Evolutionary conservation across 495 filamentous ascomycete species (phyloP).

Genomic region (Penicillium odoratum): DNA sequence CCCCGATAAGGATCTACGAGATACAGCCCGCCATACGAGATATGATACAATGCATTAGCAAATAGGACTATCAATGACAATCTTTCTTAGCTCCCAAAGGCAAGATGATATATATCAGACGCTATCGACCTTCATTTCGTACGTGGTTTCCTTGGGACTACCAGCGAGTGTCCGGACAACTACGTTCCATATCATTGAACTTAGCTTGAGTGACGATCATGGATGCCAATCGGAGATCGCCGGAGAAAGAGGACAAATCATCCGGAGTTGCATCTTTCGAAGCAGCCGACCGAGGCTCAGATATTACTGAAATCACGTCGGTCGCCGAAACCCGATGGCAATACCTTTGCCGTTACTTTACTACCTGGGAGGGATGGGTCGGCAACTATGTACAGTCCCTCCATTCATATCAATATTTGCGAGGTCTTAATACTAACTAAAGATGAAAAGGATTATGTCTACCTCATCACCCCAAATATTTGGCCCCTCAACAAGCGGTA

Average conservation of each 20-base stretch:
- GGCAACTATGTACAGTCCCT: conserved; percentile 58
- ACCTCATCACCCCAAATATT: conserved; percentile 71
- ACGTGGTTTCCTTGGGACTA: background rate
- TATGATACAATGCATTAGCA: conserved; percentile 8
- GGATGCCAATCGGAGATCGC: conserved; percentile 9
- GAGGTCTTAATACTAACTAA: background rate
- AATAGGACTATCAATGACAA: conserved; percentile 11
- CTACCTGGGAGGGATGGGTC: conserved; percentile 66
- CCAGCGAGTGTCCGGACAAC: background rate
- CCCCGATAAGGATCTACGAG: background rate
- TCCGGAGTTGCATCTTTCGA: conserved; percentile 13
- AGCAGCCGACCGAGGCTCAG: conserved; percentile 6
- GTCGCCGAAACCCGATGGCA: conserved; percentile 26
- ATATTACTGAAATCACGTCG: conserved; percentile 15
- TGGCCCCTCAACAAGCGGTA: conserved; percentile 68
- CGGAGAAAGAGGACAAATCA: conserved; percentile 13
- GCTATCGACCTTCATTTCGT: background rate
- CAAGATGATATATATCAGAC: conserved; percentile 13
- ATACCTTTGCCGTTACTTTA: conserved; percentile 39
- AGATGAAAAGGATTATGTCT: conserved; percentile 60
- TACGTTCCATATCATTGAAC: background rate
- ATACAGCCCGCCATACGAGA: conserved; percentile 6
- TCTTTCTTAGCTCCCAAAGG: background rate
- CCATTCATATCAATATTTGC: background rate
- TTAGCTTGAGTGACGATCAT: conserved; percentile 2